Conservation (phyloP, 2,329 filamentous ascomycete species). For the Ploettnerulaceae sp. region DNA sequence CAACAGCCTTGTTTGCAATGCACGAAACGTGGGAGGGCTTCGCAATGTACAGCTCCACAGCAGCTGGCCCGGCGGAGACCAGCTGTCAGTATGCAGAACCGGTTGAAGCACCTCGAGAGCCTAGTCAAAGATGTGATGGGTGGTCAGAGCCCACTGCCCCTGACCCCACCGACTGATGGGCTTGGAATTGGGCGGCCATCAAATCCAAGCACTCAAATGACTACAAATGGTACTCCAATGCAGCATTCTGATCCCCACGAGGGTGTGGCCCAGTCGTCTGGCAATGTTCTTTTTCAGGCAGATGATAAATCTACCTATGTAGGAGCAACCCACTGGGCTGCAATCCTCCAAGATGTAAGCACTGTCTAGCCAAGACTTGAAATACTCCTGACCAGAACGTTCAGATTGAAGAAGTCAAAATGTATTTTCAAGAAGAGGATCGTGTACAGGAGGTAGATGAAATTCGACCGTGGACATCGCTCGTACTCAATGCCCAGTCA, state of each 20-base stretch:
- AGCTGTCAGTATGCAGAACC: slow-evolving; percentile 47
- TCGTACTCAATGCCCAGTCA: slow-evolving; percentile 39
- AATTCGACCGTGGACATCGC: slow-evolving; percentile 32
- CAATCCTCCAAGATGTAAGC: slow-evolving; percentile 53
- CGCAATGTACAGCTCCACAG: slow-evolving; percentile 46
- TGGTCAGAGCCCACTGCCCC: slow-evolving; percentile 9
- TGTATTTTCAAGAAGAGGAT: slow-evolving; percentile 49
- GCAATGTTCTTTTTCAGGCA: slow-evolving; percentile 42
- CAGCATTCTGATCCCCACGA: neutral
- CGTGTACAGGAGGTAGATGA: slow-evolving; percentile 32
- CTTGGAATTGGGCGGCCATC: neutral
- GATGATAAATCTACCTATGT: slow-evolving; percentile 46
- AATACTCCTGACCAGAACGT: slow-evolving; percentile 9
- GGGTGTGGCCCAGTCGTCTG: slow-evolving; percentile 23
- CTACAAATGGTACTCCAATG: neutral
- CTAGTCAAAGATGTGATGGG: slow-evolving; percentile 52
- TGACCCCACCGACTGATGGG: neutral
- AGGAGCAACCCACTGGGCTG: slow-evolving; percentile 56
- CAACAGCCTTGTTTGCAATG: slow-evolving; percentile 49
- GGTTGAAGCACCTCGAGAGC: slow-evolving; percentile 51
- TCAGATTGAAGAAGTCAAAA: slow-evolving; percentile 56
- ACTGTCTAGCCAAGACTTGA: neutral
- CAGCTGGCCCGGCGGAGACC: slow-evolving; percentile 39
- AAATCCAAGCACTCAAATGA: neutral
- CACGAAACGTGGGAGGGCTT: slow-evolving; percentile 43